Evolutionary conservation across 805 yeast genomes (phyloP), one percentile per base, ranked within the genome.

Genomic region (Candida manassasensis): DNA sequence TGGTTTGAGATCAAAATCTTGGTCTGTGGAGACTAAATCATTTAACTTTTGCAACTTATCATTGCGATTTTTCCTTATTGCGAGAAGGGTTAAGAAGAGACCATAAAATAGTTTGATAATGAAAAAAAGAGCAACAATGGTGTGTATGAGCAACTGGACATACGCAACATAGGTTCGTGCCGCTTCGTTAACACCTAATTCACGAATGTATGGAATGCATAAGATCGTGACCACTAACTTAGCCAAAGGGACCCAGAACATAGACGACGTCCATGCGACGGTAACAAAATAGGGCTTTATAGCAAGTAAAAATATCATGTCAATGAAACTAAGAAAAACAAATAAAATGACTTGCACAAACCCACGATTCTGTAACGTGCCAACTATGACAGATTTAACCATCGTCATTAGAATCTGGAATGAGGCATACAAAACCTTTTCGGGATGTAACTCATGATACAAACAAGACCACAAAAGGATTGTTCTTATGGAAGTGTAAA

Each of bases 401-500:
- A 72, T 21, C 3, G 60, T 32, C 11, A 56, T 56, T 0, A 52
- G 16, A 9, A 55, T 48, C 25, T 72, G 76, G 21, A 66, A 43
- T 2, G 61, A 43, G 10, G 66, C 60, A 42, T 55, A 74, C 34
- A 50, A 53, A 1, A 68, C 59, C 39, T 57, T 53, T 11, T 57
- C 49, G 1, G 79, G 77, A 16, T 63, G 59, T 47, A 66, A 71
- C 12, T 58, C 54, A 36, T 63, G 59, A 48, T 74, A 75, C 16
- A 62, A 46, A 31, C 57, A 55, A 3, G 71, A 63, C 78, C 79
- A 76, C 3, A 65, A 36, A 34, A 73, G 57, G 26, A 75, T 65
- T 4, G 66, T 53, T 35, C 59, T 64, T 36, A 73, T 55, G 2
- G 78, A 73, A 3, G 77, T 66, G 44, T 75, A 76, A 4, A 75